Conservation (phyloP, 768 basidiomycete species). For the Mycena rebaudengoi region DNA sequence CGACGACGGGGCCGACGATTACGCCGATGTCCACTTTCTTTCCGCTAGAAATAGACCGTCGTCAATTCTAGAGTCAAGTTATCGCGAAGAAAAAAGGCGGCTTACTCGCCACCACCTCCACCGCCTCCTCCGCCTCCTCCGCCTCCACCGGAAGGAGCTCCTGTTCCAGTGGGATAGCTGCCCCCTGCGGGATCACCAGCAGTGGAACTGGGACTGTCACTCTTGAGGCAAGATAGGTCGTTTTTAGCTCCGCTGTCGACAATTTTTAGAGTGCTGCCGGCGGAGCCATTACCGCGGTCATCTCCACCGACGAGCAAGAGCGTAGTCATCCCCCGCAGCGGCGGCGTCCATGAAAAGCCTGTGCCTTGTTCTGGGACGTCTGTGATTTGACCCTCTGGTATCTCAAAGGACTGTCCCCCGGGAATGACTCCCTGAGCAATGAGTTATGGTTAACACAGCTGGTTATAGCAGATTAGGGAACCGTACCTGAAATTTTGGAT, state of each 20-base stretch:
- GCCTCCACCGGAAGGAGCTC: conserved; percentile 32
- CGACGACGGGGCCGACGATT: conserved; percentile 65
- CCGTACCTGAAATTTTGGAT: too few relatives aligned
- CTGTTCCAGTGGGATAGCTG: conserved; percentile 64
- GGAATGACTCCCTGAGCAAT: conserved; percentile 82
- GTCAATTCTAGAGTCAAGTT: too few relatives aligned
- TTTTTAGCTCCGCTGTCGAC: conserved; percentile 60
- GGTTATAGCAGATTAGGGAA: too few relatives aligned
- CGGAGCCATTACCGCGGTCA: conserved; percentile 68
- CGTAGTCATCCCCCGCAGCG: conserved; percentile 70
- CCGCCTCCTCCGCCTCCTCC: conserved; percentile 35
- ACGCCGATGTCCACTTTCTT: conserved; percentile 51
- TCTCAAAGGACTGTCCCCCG: conserved; percentile 77
- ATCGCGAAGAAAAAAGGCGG: too few relatives aligned
- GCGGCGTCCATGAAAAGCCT: conserved; percentile 76
- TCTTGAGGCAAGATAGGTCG: conserved; percentile 63
- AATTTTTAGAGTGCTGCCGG: conserved; percentile 68
- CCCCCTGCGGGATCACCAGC: conserved; percentile 81
- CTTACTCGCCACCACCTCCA: conserved; percentile 29
- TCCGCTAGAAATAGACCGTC: too few relatives aligned
- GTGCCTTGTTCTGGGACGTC: conserved; percentile 54
- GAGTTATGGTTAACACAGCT: conserved; percentile 58
- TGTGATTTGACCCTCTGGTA: conserved; percentile 62
- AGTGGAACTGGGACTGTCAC: conserved; percentile 77
- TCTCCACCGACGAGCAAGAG: conserved; percentile 77